Percentiles rank a stretch among this genome's conserved stretches.
Evolutionary conservation across 2,329 filamentous ascomycete genomes (phyloP).

Genomic region (Aotearoamyces nothofagi): DNA sequence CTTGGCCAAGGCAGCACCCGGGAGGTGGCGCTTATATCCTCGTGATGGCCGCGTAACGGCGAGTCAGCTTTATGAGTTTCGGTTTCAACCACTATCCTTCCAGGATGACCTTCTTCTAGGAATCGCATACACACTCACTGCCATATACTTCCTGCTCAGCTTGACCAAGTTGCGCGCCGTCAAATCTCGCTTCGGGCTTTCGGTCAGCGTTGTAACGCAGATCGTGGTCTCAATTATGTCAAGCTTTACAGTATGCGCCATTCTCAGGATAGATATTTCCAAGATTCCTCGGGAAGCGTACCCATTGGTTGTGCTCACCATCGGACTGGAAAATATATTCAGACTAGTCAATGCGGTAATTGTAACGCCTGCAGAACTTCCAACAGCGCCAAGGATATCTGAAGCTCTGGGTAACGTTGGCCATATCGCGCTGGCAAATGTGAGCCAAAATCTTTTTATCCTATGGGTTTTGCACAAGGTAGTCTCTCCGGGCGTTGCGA

Average conservation of each 20-base stretch:
- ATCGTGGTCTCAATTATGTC: slow-evolving; percentile 59
- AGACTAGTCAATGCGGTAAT: slow-evolving; percentile 66
- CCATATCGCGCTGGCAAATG: slow-evolving; percentile 51
- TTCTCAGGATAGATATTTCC: slow-evolving; percentile 61
- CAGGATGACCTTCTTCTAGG: slow-evolving; percentile 49
- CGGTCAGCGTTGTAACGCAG: slow-evolving; percentile 55
- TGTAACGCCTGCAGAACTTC: slow-evolving; percentile 51
- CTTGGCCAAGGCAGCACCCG: slow-evolving; percentile 30
- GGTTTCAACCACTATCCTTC: slow-evolving; percentile 57
- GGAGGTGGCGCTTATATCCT: slow-evolving; percentile 52
- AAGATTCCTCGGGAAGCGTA: slow-evolving; percentile 61
- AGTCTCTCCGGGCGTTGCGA: slow-evolving; percentile 54
- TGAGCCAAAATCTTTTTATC: slow-evolving; percentile 52
- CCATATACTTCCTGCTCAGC: slow-evolving; percentile 49
- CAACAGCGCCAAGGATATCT: slow-evolving; percentile 53
- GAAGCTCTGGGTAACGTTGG: slow-evolving; percentile 61
- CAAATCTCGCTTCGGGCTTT: slow-evolving; percentile 60
- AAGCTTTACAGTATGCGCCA: slow-evolving; percentile 65
- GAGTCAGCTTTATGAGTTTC: slow-evolving; percentile 61
- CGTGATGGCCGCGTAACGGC: slow-evolving; percentile 33
- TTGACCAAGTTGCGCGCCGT: slow-evolving; percentile 57
- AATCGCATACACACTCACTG: slow-evolving; percentile 47
- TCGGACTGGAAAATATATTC: slow-evolving; percentile 69
- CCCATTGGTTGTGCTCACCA: slow-evolving; percentile 59
- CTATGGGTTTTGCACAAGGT: slow-evolving; percentile 49